These are phyloP conservation scores for Fusarium sp. DNA, from an alignment of 2,329 filamentous ascomycete genomes.

Conservation along the genomic window DNA sequence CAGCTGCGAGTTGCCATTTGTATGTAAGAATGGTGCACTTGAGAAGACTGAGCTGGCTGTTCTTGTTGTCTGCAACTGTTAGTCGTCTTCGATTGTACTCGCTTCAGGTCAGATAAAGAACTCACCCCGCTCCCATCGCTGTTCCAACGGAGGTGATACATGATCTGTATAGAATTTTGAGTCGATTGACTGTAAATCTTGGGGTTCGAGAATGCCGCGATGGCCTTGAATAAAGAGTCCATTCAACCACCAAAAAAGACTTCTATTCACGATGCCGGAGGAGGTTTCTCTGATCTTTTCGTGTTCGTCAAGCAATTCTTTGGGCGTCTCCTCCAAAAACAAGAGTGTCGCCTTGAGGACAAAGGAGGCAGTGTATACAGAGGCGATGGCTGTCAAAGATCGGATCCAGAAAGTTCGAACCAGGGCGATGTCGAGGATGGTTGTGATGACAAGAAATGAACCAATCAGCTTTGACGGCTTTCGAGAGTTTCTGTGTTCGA, in stretches of 20 bases:
- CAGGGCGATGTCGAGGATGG: constrained; percentile 53
- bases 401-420: constrained; percentile 54
- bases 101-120: fast-evolving
- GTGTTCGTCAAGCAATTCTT: constrained; percentile 41
- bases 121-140: constrained; percentile 44
- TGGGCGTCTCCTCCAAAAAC: constrained; percentile 52
- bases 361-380: constrained; percentile 47
- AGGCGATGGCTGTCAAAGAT: constrained; percentile 42
- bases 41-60: constrained; percentile 43
- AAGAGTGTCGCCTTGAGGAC: constrained; percentile 49
- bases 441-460: constrained; percentile 51
- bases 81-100: not conserved
- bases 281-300: constrained; percentile 51
- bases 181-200: constrained; percentile 48
- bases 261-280: constrained; percentile 52
- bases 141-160: constrained; percentile 39
- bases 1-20: constrained; percentile 50
- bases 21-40: constrained; percentile 48
- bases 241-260: constrained; percentile 56
- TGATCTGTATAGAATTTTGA: constrained; percentile 47
- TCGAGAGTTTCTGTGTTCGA: constrained; percentile 52
- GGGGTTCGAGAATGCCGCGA: constrained; percentile 40
- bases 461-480: constrained; percentile 53
- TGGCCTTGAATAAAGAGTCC: constrained; percentile 48
- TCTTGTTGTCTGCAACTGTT: constrained; percentile 29